A percentile compares a stretch with the other conserved stretches of the same genome.
Evolutionary conservation across 2,329 filamentous ascomycete species (phyloP).

Genomic region (Aspergillus viridinutans): DNA sequence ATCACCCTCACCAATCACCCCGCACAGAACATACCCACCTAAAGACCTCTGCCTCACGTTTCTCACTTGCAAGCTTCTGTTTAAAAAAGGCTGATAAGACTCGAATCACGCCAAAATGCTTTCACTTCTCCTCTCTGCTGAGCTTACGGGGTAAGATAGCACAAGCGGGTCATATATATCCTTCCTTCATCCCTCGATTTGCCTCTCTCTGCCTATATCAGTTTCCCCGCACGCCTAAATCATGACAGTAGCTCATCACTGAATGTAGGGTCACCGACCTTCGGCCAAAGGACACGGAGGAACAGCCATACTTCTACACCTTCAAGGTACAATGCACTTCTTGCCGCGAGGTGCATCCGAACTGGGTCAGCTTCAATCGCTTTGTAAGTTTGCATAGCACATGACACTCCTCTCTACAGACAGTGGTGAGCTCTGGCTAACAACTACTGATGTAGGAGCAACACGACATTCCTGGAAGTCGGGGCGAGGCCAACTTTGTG

Average conservation of each 20-base stretch:
- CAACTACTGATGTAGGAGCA: slow-evolving; percentile 57
- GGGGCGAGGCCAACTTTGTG: slow-evolving; percentile 98
- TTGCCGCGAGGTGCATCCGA: slow-evolving; percentile 84
- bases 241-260: slow-evolving; percentile 7
- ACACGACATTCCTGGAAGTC: slow-evolving; percentile 86
- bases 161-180: not conserved
- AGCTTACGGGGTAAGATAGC: slow-evolving; percentile 32
- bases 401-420: not conserved
- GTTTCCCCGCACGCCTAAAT: slow-evolving; percentile 14
- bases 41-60: not conserved
- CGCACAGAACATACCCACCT: not conserved
- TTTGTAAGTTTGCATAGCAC: slow-evolving; percentile 59
- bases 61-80: not conserved
- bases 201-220: not conserved
- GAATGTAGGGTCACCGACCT: slow-evolving; percentile 76
- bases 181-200: not conserved
- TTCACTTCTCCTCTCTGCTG: slow-evolving; percentile 35
- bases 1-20: not conserved
- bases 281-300: slow-evolving; percentile 74
- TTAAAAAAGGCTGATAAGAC: not conserved
- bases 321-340: slow-evolving; percentile 99
- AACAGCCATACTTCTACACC: slow-evolving; percentile 88
- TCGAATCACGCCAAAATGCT: slow-evolving; percentile 29
- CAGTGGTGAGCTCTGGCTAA: not conserved
- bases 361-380: slow-evolving; percentile 78